Conservation (phyloP, 169 alveolate species). For the Miamiensis avidus region DNA sequence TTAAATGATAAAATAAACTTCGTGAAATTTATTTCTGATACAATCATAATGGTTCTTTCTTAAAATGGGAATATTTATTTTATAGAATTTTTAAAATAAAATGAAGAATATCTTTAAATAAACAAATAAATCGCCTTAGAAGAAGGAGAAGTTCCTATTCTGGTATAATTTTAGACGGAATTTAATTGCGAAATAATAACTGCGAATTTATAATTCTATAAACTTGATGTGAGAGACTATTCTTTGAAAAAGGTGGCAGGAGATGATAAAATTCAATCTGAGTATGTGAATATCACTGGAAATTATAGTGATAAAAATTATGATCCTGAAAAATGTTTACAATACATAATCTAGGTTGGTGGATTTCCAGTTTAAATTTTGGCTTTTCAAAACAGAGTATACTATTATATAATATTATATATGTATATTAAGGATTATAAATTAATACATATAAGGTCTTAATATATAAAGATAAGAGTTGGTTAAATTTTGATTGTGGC, state of each 20-base stretch:
- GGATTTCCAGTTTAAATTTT: not conserved
- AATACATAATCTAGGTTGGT: not conserved
- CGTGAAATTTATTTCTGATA: not conserved
- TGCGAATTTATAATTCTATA: not conserved
- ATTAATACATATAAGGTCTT: not conserved
- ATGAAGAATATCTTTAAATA: not conserved
- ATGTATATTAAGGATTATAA: not conserved
- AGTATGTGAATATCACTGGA: not conserved
- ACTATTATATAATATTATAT: too few species aligned
- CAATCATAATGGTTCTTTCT: not conserved
- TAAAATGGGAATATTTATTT: not conserved
- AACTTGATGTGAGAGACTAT: not conserved
- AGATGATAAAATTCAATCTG: too few species aligned
- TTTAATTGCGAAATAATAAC: not conserved
- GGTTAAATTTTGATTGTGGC: not conserved
- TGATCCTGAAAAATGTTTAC: not conserved
- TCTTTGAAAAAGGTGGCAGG: not conserved
- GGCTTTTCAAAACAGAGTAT: not conserved
- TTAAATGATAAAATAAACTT: too few species aligned
- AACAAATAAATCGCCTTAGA: too few species aligned
- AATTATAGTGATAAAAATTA: too few species aligned
- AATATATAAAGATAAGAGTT: not conserved
- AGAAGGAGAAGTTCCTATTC: not conserved
- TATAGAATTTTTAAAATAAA: not conserved
- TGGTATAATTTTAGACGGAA: not conserved